Percentiles rank a stretch among this genome's conserved stretches.
Conservation (phyloP, 2,329 filamentous ascomycete species). For the Claviceps citrina region DNA sequence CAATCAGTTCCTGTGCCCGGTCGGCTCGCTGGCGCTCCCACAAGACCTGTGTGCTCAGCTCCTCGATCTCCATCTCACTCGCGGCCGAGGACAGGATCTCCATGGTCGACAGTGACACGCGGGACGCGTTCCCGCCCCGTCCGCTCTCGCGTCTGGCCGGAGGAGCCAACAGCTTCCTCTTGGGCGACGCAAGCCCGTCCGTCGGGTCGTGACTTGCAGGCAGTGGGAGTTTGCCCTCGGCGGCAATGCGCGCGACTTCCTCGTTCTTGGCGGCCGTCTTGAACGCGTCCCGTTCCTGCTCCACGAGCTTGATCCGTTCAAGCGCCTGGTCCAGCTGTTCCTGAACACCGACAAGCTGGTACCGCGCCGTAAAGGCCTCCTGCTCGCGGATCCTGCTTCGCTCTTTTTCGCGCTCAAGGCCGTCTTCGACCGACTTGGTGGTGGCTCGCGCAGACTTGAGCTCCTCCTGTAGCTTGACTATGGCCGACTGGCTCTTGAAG, state of each 20-base stretch:
- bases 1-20: constrained; percentile 55
- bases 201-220: constrained; percentile 37
- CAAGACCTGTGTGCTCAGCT: constrained; percentile 34
- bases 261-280: constrained; percentile 59
- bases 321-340: constrained; percentile 51
- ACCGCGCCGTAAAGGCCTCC: constrained; percentile 52
- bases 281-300: constrained; percentile 60
- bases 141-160: constrained; percentile 14
- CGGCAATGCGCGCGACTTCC: constrained; percentile 56
- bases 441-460: constrained; percentile 44
- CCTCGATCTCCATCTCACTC: constrained; percentile 43
- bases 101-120: constrained; percentile 30
- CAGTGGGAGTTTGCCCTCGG: constrained; percentile 53
- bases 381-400: constrained; percentile 48
- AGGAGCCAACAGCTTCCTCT: constrained; percentile 22
- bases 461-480: constrained; percentile 60
- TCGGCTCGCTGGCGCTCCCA: constrained; percentile 50
- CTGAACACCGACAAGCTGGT: constrained; percentile 47
- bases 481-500: constrained; percentile 55
- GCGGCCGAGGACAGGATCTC: constrained; percentile 39
- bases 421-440: constrained; percentile 41
- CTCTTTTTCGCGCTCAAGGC: constrained; percentile 47
- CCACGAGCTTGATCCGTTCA: constrained; percentile 47
- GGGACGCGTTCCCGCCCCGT: constrained; percentile 25
- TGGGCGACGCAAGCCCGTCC: constrained; percentile 48